phyloP scores from a whole-genome alignment of 176 grass and related monocot genomes.

The Areca catechu region DNA sequence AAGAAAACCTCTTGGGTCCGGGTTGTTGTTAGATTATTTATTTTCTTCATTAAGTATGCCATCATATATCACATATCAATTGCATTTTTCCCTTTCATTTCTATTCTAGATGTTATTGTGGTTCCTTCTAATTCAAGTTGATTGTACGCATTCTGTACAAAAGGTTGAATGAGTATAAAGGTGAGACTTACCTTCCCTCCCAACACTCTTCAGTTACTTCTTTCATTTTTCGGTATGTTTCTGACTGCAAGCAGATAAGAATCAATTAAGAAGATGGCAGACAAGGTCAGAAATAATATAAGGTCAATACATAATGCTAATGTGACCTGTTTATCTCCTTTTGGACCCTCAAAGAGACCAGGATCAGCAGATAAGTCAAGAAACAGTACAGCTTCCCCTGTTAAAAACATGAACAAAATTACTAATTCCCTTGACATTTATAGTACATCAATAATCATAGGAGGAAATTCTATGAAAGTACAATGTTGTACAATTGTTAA shows the following conservation, averaged over 20 bases:
- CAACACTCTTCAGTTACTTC: slow-evolving; percentile 64
- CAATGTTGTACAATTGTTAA: no score
- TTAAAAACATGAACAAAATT: slow-evolving; percentile 2
- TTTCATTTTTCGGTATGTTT: slow-evolving; percentile 91
- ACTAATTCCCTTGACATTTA: no score
- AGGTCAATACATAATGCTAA: slow-evolving; percentile 1
- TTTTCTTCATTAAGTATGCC: no score
- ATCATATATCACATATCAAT: no score
- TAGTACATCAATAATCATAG: no score
- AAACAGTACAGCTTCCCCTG: slow-evolving; percentile 74
- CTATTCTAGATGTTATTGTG: no score
- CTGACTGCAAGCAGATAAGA: slow-evolving; percentile 39
- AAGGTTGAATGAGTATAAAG: not conserved
- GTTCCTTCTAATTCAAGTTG: no score
- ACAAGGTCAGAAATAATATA: slow-evolving; percentile 22
- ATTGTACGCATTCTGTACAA: not conserved
- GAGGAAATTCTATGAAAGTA: no score
- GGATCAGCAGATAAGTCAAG: slow-evolving; percentile 80
- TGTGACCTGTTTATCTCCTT: slow-evolving; percentile 77
- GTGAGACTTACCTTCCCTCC: slow-evolving; percentile 55
- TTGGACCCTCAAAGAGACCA: slow-evolving; percentile 66
- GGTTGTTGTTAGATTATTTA: no score
- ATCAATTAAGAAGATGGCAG: slow-evolving; percentile 17
- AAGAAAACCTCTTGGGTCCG: no score
- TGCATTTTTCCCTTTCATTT: no score